These are phyloP conservation scores for Verticillium nubilum DNA, from an alignment of 2,329 filamentous ascomycete species.

Conservation along the genomic window DNA sequence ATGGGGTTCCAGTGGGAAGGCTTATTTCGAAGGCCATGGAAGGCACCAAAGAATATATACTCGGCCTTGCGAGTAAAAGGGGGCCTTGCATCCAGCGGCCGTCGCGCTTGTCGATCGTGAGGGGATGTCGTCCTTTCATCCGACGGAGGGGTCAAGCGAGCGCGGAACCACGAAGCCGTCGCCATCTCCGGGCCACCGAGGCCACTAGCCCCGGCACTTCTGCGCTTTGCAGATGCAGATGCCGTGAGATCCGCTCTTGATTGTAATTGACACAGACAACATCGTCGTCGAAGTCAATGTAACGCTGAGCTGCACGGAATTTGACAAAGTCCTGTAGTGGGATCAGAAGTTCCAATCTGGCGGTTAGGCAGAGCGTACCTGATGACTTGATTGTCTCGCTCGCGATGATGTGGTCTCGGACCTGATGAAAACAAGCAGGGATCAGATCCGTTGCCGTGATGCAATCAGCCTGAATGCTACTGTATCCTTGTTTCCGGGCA, in stretches of 20 bases:
- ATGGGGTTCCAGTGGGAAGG: too few species aligned
- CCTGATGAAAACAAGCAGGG: neutral
- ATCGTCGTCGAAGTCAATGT: neutral
- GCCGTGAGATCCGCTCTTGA: neutral
- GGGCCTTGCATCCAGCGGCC: neutral
- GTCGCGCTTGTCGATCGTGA: neutral
- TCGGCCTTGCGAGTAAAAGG: neutral
- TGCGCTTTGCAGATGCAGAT: neutral
- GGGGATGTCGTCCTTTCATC: neutral
- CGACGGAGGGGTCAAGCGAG: slow-evolving; percentile 1
- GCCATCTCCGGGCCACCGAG: neutral
- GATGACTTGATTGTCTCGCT: neutral
- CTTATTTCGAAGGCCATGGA: neutral
- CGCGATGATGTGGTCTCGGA: neutral
- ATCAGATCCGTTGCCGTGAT: neutral
- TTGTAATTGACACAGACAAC: neutral
- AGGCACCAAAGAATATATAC: neutral
- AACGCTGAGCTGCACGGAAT: neutral
- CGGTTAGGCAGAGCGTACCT: neutral
- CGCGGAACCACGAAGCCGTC: slow-evolving; percentile 1
- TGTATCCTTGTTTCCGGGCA: neutral
- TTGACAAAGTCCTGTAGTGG: neutral
- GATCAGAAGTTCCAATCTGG: neutral
- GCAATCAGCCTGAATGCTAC: slow-evolving; percentile 2
- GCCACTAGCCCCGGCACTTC: slow-evolving; percentile 1